phyloP scores from a whole-genome alignment of 768 basidiomycete species.

The Tephrocybe sp. region DNA sequence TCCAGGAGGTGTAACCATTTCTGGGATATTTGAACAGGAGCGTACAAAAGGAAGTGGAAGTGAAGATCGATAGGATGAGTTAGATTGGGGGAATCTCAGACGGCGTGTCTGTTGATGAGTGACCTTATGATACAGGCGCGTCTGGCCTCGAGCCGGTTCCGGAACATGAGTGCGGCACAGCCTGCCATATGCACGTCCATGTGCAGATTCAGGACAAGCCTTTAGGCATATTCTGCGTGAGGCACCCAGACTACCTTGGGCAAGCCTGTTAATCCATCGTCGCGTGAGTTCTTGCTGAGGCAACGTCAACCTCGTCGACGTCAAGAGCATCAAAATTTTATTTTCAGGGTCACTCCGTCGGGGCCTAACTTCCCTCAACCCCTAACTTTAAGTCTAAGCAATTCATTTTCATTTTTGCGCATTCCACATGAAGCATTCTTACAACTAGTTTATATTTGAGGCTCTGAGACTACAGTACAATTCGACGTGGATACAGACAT shows the following conservation, averaged over 20 bases:
- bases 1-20: slow-evolving; percentile 25
- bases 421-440: background rate
- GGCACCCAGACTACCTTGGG: slow-evolving; percentile 1
- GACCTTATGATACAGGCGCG: slow-evolving; percentile 15
- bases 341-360: slow-evolving; percentile 6
- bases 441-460: too few species aligned
- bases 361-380: background rate
- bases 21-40: slow-evolving; percentile 16
- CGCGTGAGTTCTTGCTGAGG: slow-evolving; percentile 10
- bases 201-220: background rate
- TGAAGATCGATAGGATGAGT: slow-evolving; percentile 15
- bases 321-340: slow-evolving; percentile 15
- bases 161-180: background rate
- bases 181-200: background rate
- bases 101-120: slow-evolving; percentile 9
- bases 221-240: background rate
- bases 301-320: slow-evolving; percentile 13
- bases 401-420: background rate
- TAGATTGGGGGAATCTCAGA: slow-evolving; percentile 13
- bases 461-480: too few species aligned
- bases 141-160: slow-evolving; percentile 8
- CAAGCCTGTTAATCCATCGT: slow-evolving; percentile 7
- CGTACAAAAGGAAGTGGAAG: slow-evolving; percentile 14
- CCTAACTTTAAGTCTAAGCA: background rate
- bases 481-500: too few species aligned